Conservation (phyloP, 345 rosid species). For the Erodium maritimum region DNA sequence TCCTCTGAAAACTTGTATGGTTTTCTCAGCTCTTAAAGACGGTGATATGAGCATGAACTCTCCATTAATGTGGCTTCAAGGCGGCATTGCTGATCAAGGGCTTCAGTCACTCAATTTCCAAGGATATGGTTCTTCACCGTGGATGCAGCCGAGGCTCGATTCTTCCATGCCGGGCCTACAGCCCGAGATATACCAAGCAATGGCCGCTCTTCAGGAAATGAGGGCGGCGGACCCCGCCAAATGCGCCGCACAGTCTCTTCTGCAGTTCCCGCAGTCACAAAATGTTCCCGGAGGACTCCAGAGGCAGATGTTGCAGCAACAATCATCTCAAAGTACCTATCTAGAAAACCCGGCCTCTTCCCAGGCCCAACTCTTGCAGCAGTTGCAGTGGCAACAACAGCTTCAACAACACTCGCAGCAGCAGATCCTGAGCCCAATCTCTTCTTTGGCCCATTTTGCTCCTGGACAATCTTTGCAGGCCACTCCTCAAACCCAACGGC, state of each 20-base stretch:
- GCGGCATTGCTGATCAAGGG: slow-evolving; percentile 32
- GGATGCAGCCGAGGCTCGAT: slow-evolving; percentile 34
- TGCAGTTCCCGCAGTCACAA: slow-evolving; percentile 26
- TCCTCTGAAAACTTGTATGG: no score
- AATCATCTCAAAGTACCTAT: slow-evolving; percentile 20
- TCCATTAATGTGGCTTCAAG: slow-evolving; percentile 39
- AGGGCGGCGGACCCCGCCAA: slow-evolving; percentile 27
- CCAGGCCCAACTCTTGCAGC: slow-evolving; percentile 27
- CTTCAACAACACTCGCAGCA: slow-evolving; percentile 18
- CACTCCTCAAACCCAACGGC: slow-evolving; percentile 21
- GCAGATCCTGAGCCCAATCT: slow-evolving; percentile 17
- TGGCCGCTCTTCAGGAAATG: slow-evolving; percentile 40
- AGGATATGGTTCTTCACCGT: slow-evolving; percentile 29
- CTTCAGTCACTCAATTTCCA: slow-evolving; percentile 30
- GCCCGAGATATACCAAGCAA: slow-evolving; percentile 33
- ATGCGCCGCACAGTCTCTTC: slow-evolving; percentile 23
- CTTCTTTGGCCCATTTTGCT: slow-evolving; percentile 21
- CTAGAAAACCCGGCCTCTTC: slow-evolving; percentile 13
- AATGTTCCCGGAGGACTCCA: slow-evolving; percentile 15
- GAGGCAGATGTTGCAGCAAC: slow-evolving; percentile 25
- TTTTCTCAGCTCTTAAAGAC: slow-evolving; percentile 20
- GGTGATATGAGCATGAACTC: slow-evolving; percentile 25
- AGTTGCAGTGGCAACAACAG: slow-evolving; percentile 25
- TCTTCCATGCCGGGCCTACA: slow-evolving; percentile 26
- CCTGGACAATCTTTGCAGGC: slow-evolving; percentile 15